Percentiles rank a stretch among this genome's conserved stretches.
Evolutionary conservation across 2,329 filamentous ascomycete genomes (phyloP).

Genomic region (Monilinia fructicola): DNA sequence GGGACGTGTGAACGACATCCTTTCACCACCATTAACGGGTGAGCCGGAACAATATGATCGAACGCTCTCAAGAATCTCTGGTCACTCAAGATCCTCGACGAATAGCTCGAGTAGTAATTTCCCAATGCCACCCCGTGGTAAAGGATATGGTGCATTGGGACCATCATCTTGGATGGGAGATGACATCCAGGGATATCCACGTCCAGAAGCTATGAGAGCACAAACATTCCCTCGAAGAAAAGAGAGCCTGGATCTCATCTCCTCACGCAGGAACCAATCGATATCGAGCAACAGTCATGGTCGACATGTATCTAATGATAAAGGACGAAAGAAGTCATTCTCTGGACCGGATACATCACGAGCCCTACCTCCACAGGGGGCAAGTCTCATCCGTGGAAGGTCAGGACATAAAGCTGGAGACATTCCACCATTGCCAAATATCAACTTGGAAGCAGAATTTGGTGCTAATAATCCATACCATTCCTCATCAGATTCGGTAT

Average conservation of each 20-base stretch:
- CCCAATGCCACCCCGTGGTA: constrained; percentile 43
- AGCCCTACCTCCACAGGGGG: constrained; percentile 37
- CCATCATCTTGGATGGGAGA: constrained; percentile 45
- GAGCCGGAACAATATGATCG: constrained; percentile 24
- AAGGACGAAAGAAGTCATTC: constrained; percentile 32
- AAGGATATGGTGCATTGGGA: constrained; percentile 60
- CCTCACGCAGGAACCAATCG: not conserved
- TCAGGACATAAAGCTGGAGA: constrained; percentile 30
- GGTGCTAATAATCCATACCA: constrained; percentile 64
- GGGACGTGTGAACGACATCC: constrained; percentile 29
- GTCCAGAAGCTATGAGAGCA: constrained; percentile 35
- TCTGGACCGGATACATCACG: constrained; percentile 37
- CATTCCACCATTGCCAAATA: constrained; percentile 34
- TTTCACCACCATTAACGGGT: constrained; percentile 22
- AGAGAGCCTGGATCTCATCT: constrained; percentile 26
- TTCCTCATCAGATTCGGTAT: constrained; percentile 61
- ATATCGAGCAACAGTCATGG: constrained; percentile 1
- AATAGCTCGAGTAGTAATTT: constrained; percentile 31
- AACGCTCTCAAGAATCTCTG: constrained; percentile 31
- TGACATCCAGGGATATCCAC: constrained; percentile 44
- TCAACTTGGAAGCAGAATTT: constrained; percentile 61
- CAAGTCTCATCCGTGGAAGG: constrained; percentile 36
- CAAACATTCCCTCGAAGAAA: constrained; percentile 39
- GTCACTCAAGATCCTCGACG: constrained; percentile 33
- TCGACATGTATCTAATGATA: constrained; percentile 20